Conservation (phyloP, 2,329 filamentous ascomycete genomes). For the Ceratocystis papillata region DNA sequence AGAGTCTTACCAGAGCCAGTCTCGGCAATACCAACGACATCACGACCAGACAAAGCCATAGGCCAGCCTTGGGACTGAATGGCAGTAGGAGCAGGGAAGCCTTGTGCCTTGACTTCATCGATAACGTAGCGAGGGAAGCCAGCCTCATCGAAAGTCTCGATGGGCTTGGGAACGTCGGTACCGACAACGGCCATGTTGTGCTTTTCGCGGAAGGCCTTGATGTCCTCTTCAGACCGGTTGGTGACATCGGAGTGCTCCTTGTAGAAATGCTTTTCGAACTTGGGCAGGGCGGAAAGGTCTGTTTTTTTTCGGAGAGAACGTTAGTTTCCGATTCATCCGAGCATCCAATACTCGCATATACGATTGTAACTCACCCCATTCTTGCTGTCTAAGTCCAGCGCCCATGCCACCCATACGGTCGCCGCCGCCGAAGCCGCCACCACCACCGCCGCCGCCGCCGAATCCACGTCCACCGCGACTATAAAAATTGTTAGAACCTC, state of each 20-base stretch:
- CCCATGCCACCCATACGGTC: constrained; percentile 93
- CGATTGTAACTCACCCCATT: constrained; percentile 59
- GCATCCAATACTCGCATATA: not conserved
- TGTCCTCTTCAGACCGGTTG: constrained; percentile 62
- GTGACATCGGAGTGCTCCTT: constrained; percentile 80
- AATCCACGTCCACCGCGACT: constrained; percentile 33
- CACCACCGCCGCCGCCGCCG: constrained; percentile 29
- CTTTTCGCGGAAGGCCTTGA: constrained; percentile 77
- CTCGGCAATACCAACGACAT: constrained; percentile 98
- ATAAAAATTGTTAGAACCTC: constrained; percentile 32
- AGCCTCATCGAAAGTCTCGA: constrained; percentile 95
- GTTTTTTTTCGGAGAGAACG: not conserved
- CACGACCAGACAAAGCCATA: constrained; percentile 94
- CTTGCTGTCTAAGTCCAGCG: constrained; percentile 72
- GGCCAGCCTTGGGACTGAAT: constrained; percentile 99
- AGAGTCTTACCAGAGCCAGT: constrained; percentile 98
- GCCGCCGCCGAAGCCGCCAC: constrained; percentile 56
- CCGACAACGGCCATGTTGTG: constrained; percentile 78
- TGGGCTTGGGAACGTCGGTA: constrained; percentile 74
- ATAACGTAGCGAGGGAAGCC: constrained; percentile 95
- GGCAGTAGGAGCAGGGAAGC: constrained; percentile 83
- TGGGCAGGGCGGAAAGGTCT: constrained; percentile 72
- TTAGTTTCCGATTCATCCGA: not conserved
- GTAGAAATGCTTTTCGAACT: constrained; percentile 99
- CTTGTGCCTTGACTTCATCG: constrained; percentile 96